These are phyloP conservation scores for Cercospora zeae-maydis DNA, from an alignment of 2,329 filamentous ascomycete species.

Conservation along the genomic window DNA sequence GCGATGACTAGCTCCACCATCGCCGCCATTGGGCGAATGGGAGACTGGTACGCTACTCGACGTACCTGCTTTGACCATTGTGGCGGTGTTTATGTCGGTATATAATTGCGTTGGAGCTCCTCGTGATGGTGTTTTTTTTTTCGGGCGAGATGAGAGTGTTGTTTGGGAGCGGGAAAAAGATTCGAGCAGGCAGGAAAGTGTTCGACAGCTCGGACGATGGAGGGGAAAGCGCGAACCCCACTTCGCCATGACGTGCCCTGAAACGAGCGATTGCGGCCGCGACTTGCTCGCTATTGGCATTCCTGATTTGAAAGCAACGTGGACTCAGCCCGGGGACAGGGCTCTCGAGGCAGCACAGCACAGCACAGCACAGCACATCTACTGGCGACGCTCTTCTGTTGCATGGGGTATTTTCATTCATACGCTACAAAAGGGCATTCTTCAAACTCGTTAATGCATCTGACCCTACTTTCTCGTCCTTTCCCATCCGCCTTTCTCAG, in stretches of 20 bases:
- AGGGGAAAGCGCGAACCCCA: constrained; percentile 10
- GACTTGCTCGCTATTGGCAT: neutral
- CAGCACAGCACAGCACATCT: neutral
- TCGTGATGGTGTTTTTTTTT: constrained; percentile 13
- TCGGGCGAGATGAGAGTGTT: neutral
- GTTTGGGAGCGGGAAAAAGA: constrained; percentile 6
- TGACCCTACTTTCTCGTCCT: neutral
- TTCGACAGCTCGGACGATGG: constrained; percentile 4
- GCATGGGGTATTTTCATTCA: constrained; percentile 10
- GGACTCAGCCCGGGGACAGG: neutral
- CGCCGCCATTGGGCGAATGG: constrained; percentile 14
- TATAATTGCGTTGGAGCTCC: constrained; percentile 12
- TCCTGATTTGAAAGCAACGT: neutral
- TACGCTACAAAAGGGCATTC: constrained; percentile 4
- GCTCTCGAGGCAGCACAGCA: too few relatives aligned
- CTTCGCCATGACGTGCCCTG: constrained; percentile 5
- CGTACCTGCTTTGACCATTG: constrained; percentile 98
- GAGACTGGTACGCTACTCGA: constrained; percentile 29
- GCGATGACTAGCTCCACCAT: constrained; percentile 41
- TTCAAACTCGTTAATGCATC: constrained; percentile 4
- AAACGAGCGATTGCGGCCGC: constrained; percentile 3
- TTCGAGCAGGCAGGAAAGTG: constrained; percentile 1
- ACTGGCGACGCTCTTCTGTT: neutral
- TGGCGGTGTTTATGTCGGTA: constrained; percentile 55
- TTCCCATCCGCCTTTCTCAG: neutral